These are phyloP conservation scores for Solanum medicagineum DNA, from an alignment of 257 asterid species.

Conservation along the genomic window DNA sequence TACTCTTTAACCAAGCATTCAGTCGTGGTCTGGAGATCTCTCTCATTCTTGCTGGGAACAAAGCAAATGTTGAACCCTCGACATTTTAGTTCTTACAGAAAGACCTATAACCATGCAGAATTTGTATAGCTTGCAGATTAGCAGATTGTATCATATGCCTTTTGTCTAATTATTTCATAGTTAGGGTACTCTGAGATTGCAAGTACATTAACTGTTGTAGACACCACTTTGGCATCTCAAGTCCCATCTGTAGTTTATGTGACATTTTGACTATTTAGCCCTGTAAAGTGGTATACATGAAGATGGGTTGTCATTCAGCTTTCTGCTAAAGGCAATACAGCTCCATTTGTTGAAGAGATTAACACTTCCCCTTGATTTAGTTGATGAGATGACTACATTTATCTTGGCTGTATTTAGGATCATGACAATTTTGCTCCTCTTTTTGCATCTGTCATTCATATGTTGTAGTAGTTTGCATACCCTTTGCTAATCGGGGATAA, in stretches of 20 bases:
- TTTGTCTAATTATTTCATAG: not conserved
- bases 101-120: not conserved
- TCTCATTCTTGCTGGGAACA: slow-evolving; percentile 96
- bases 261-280: not conserved
- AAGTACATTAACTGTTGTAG: not conserved
- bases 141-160: not conserved
- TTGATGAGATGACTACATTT: not conserved
- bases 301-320: not conserved
- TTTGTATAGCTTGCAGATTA: not conserved
- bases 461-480: not conserved
- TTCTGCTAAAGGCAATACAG: not conserved
- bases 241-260: not conserved
- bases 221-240: not conserved
- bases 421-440: not conserved
- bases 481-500: too few relatives aligned
- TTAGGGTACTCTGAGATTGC: not conserved
- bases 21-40: slow-evolving; percentile 99
- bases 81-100: slow-evolving; percentile 18
- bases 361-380: not conserved
- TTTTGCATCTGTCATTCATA: not conserved
- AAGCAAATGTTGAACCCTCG: slow-evolving; percentile 70
- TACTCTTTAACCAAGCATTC: slow-evolving; percentile 97
- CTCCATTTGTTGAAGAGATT: not conserved
- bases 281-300: not conserved
- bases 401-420: not conserved